Evolutionary conservation across 176 grass and related monocot species (phyloP).

Genomic region (Luzula sylvatica): DNA sequence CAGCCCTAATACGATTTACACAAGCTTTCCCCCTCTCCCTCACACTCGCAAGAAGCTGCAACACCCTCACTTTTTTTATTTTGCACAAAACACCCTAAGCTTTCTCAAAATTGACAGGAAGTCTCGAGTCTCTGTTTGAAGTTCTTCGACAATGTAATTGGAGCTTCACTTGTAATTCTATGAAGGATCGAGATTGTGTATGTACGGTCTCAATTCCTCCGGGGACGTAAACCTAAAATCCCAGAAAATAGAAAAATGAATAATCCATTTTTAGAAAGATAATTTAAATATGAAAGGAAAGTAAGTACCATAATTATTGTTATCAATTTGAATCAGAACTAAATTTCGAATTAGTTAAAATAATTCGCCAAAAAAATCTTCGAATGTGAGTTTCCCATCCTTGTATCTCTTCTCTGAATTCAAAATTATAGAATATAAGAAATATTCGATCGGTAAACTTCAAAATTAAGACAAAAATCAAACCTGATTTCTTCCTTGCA

Average conservation of each 20-base stretch:
- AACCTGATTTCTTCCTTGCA: constrained; percentile 94
- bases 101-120: no score
- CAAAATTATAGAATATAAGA: constrained; percentile 7
- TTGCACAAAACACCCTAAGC: no score
- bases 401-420: constrained; percentile 76
- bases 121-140: no score
- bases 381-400: constrained; percentile 72
- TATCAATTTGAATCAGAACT: constrained; percentile 44
- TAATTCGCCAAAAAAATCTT: constrained; percentile 74
- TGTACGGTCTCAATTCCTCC: constrained; percentile 59
- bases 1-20: no score
- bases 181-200: constrained; percentile 66
- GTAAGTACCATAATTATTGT: constrained; percentile 90
- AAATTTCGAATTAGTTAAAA: constrained; percentile 65
- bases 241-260: constrained; percentile 5
- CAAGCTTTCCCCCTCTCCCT: no score
- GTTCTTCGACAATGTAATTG: no score
- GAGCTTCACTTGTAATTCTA: no score
- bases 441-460: constrained; percentile 3
- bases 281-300: no score
- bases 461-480: background rate
- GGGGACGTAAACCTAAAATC: constrained; percentile 66
- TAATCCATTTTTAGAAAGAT: constrained; percentile 1
- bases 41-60: no score
- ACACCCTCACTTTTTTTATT: no score